Conservation (phyloP, 176 grass and related monocot genomes). For the Carex scoparia region DNA sequence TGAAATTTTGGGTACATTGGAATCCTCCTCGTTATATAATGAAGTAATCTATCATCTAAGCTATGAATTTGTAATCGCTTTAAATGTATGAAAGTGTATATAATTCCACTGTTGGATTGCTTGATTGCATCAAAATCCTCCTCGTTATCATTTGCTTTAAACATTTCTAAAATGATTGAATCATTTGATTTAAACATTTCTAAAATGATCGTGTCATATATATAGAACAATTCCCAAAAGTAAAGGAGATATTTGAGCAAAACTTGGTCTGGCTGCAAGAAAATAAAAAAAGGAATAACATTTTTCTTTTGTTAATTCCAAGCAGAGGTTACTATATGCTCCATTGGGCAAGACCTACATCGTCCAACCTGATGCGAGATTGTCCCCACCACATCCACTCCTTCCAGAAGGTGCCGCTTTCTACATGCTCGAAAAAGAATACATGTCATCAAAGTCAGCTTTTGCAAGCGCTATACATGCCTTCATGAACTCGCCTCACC, state of each 20-base stretch:
- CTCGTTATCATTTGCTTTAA: too few relatives aligned
- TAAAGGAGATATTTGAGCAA: not conserved
- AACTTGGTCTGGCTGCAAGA: not conserved
- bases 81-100: too few relatives aligned
- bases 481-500: conserved; percentile 95
- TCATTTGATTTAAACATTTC: too few relatives aligned
- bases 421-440: conserved; percentile 47
- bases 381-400: conserved; percentile 67
- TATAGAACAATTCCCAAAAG: not conserved
- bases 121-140: too few relatives aligned
- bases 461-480: conserved; percentile 56
- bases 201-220: not conserved
- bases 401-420: conserved; percentile 75
- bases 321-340: conserved; percentile 67
- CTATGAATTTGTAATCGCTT: too few relatives aligned
- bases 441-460: conserved; percentile 30
- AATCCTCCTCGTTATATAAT: too few relatives aligned
- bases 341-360: conserved; percentile 84
- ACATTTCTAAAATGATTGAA: not conserved
- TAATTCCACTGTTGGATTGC: too few relatives aligned
- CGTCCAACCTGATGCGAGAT: conserved; percentile 60
- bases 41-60: too few relatives aligned
- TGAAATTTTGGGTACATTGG: too few relatives aligned
- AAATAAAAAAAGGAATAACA: not conserved
- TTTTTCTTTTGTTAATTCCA: not conserved